Conservation (phyloP, 441 rosid species). For the Euphorbia corollata region DNA sequence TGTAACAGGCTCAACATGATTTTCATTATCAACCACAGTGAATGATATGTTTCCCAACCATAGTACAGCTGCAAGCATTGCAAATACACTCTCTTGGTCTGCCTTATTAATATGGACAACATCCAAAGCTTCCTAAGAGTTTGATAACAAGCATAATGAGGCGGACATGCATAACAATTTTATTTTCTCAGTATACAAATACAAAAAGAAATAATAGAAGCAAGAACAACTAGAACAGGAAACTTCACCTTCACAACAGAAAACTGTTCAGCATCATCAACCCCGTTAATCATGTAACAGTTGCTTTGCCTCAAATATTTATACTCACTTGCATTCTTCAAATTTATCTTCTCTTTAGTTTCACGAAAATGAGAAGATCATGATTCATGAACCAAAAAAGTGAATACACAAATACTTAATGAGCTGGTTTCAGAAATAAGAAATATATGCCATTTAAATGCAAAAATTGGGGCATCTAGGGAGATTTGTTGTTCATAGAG, state of each 20-base stretch:
- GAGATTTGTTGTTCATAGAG: not conserved
- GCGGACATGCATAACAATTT: slow-evolving; percentile 10
- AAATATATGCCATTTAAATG: slow-evolving; percentile 1
- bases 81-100: slow-evolving; percentile 91
- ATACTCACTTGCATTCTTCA: slow-evolving; percentile 68
- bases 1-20: slow-evolving; percentile 73
- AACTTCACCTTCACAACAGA: slow-evolving; percentile 51
- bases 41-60: slow-evolving; percentile 93
- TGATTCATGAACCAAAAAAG: slow-evolving; percentile 8
- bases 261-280: slow-evolving; percentile 78
- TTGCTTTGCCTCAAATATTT: slow-evolving; percentile 84
- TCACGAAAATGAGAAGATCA: slow-evolving; percentile 20
- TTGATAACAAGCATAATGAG: slow-evolving; percentile 19
- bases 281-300: slow-evolving; percentile 68
- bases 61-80: slow-evolving; percentile 92
- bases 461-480: not conserved
- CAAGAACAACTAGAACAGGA: slow-evolving; percentile 13
- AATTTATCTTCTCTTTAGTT: slow-evolving; percentile 68
- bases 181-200: slow-evolving; percentile 10
- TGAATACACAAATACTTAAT: slow-evolving; percentile 10
- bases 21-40: slow-evolving; percentile 75
- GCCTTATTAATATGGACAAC: slow-evolving; percentile 91
- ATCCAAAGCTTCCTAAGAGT: slow-evolving; percentile 84
- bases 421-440: not conserved
- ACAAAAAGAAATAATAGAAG: slow-evolving; percentile 9